Conservation (phyloP, 257 asterid genomes). For the Rehmannia glutinosa region DNA sequence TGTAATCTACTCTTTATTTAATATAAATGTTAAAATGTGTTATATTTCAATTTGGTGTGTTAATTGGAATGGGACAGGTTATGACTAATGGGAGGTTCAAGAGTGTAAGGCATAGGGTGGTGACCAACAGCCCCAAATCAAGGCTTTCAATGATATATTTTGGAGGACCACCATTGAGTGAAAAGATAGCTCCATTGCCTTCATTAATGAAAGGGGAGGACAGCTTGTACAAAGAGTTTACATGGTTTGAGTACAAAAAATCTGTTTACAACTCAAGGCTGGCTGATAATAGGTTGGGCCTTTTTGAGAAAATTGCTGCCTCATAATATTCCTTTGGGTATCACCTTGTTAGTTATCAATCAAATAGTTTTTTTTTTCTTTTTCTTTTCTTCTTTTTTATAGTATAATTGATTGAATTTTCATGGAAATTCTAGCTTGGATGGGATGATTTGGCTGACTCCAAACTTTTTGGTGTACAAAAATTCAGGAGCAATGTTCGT, state of each 20-base stretch:
- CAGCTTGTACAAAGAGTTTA: constrained; percentile 65
- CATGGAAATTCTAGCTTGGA: too few species aligned
- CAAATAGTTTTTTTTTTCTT: background rate
- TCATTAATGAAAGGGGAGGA: constrained; percentile 48
- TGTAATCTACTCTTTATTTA: too few species aligned
- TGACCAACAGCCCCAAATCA: constrained; percentile 41
- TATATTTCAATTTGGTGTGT: background rate
- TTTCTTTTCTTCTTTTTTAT: too few species aligned
- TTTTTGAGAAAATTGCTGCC: constrained; percentile 52
- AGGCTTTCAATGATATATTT: constrained; percentile 63
- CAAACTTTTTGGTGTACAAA: too few species aligned
- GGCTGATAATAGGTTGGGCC: constrained; percentile 56
- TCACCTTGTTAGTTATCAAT: background rate
- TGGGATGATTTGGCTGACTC: too few species aligned
- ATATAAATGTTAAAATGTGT: background rate
- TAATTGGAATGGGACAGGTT: constrained; percentile 26
- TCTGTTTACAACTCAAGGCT: constrained; percentile 46
- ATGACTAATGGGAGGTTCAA: constrained; percentile 62
- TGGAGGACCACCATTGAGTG: constrained; percentile 68
- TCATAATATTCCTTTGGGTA: constrained; percentile 15
- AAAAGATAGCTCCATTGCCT: constrained; percentile 59
- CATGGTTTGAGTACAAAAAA: constrained; percentile 63
- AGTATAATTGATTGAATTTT: too few species aligned
- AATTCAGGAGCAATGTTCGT: too few species aligned
- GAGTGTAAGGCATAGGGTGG: constrained; percentile 53